These are phyloP conservation scores for Aspergillus sclerotiicarbonarius DNA, from an alignment of 495 filamentous ascomycete genomes.

Conservation along the genomic window DNA sequence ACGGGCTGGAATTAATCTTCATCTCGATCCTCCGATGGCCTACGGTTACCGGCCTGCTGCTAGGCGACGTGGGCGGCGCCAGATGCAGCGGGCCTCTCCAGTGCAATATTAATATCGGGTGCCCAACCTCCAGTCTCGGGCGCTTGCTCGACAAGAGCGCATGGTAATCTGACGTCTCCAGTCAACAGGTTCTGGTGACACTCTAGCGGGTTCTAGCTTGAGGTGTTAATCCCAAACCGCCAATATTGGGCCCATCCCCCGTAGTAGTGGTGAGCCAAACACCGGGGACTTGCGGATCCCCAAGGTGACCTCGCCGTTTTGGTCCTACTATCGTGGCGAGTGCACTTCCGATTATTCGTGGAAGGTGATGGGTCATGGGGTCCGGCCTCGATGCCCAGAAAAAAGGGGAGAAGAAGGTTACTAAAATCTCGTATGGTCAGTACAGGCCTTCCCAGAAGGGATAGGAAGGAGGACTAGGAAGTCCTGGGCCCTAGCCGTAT, in stretches of 20 bases:
- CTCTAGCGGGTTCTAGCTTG: conserved; percentile 30
- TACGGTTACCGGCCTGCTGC: neutral
- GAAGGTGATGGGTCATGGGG: neutral
- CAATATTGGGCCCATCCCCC: conserved; percentile 13
- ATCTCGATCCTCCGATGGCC: neutral
- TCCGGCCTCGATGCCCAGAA: neutral
- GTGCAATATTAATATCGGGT: neutral
- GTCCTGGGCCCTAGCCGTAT: neutral
- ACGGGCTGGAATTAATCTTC: neutral
- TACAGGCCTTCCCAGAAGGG: neutral
- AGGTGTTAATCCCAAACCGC: conserved; percentile 22
- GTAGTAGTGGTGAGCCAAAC: conserved; percentile 9
- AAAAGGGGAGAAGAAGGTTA: neutral
- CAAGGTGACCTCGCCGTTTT: neutral
- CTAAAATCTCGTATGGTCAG: neutral
- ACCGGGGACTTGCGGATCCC: conserved; percentile 4
- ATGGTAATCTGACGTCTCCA: conserved; percentile 23
- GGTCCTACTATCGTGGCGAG: neutral
- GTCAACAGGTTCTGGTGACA: conserved; percentile 24
- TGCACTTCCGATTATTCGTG: neutral
- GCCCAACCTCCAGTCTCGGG: too few relatives aligned
- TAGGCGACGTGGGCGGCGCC: neutral
- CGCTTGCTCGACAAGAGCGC: neutral
- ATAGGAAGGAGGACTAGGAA: neutral
- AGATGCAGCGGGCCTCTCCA: neutral